phyloP scores from a whole-genome alignment of 1,284 basidiomycete species.

The Erythrobasidium hasegawianum region DNA sequence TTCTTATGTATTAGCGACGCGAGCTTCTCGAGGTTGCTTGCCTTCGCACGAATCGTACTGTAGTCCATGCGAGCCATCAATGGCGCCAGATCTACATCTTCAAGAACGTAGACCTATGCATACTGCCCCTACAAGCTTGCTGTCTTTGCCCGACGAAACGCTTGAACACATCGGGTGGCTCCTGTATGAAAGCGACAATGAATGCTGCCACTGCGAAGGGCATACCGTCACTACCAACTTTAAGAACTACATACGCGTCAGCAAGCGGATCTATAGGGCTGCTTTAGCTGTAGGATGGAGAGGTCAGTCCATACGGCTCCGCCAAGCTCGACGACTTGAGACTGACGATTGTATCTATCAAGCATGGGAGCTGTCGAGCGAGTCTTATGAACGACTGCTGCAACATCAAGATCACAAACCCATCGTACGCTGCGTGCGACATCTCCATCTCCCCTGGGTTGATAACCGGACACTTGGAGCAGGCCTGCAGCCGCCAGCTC shows the following conservation, averaged over 20 bases:
- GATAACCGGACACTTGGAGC: neutral
- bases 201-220: neutral
- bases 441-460: neutral
- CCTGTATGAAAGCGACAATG: neutral
- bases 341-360: neutral
- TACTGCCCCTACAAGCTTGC: neutral
- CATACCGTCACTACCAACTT: neutral
- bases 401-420: neutral
- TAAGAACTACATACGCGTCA: neutral
- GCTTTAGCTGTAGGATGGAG: neutral
- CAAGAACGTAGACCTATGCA: too few relatives aligned
- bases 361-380: neutral
- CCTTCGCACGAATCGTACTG: too few relatives aligned
- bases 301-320: neutral
- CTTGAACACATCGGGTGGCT: neutral
- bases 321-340: neutral
- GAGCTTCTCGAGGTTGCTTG: too few relatives aligned
- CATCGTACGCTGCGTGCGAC: neutral
- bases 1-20: too few relatives aligned
- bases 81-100: too few relatives aligned
- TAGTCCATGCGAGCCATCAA: too few relatives aligned
- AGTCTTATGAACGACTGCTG: neutral
- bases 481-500: too few relatives aligned
- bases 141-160: constrained; percentile 1
- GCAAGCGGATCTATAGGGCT: neutral